These are phyloP conservation scores for Magnusiomyces fungicola DNA, from an alignment of 1,139 yeast species.

Conservation along the genomic window DNA sequence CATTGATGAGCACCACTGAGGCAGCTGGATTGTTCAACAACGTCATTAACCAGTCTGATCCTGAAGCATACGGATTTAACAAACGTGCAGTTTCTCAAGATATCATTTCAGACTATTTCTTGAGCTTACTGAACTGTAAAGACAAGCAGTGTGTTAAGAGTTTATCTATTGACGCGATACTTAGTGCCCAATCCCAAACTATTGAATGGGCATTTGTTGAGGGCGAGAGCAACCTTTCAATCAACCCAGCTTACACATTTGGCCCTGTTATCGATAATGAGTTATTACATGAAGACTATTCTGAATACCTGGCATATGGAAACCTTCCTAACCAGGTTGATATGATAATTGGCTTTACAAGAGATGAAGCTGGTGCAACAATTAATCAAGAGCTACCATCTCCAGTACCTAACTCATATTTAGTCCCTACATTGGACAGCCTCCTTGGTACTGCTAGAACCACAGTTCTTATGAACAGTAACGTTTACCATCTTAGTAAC, in stretches of 20 bases:
- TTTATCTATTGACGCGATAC: slow-evolving; percentile 17
- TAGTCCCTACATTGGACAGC: slow-evolving; percentile 13
- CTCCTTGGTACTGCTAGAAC: slow-evolving; percentile 14
- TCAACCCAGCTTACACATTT: slow-evolving; percentile 23
- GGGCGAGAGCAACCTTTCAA: slow-evolving; percentile 8
- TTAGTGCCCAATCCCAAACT: slow-evolving; percentile 19
- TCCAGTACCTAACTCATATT: slow-evolving; percentile 3
- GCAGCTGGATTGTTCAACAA: slow-evolving; percentile 23
- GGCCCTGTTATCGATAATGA: slow-evolving; percentile 27
- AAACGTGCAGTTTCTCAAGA: slow-evolving; percentile 19
- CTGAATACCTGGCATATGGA: slow-evolving; percentile 19
- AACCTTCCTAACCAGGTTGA: slow-evolving; percentile 23
- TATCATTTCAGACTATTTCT: slow-evolving; percentile 16
- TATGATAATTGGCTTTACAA: slow-evolving; percentile 24
- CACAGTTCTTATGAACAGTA: not conserved
- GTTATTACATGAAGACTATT: slow-evolving; percentile 20
- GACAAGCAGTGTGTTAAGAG: slow-evolving; percentile 20
- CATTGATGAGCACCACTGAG: slow-evolving; percentile 22
- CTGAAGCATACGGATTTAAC: slow-evolving; percentile 25
- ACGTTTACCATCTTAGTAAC: slow-evolving; percentile 14
- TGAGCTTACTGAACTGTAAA: slow-evolving; percentile 19
- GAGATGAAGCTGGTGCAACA: slow-evolving; percentile 25
- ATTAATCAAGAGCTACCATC: slow-evolving; percentile 9
- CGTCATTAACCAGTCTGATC: slow-evolving; percentile 31
- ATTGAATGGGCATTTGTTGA: not conserved